Conservation (phyloP, 768 basidiomycete species). For the Infundibulicybe gibba region DNA sequence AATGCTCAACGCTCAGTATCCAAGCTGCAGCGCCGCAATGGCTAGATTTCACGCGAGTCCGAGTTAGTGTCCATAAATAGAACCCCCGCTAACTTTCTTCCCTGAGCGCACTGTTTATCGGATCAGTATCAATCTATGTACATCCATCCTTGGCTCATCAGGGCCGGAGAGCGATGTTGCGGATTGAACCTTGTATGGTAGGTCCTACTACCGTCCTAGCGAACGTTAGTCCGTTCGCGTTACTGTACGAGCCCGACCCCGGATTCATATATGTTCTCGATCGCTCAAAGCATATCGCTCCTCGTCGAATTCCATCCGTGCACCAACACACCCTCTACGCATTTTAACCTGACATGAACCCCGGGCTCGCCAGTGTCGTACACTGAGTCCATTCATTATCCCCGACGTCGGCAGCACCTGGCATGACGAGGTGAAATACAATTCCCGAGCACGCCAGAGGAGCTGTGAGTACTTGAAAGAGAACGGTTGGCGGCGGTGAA, state of each 20-base stretch:
- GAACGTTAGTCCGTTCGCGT: too few relatives aligned
- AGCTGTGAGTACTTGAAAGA: conserved; percentile 31
- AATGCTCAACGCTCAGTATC: too few relatives aligned
- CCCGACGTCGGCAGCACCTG: conserved; percentile 48
- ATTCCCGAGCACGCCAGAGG: conserved; percentile 29
- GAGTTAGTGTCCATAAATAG: too few relatives aligned
- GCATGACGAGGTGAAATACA: conserved; percentile 29
- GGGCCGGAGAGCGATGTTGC: too few relatives aligned
- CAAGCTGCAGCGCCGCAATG: too few relatives aligned
- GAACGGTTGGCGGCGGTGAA: conserved; percentile 26
- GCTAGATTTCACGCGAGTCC: too few relatives aligned
- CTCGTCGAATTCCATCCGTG: conserved; percentile 38
- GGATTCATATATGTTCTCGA: conserved; percentile 34
- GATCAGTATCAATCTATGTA: too few relatives aligned
- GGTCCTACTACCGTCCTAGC: too few relatives aligned
- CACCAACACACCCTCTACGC: conserved; percentile 45
- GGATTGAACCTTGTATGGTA: too few relatives aligned
- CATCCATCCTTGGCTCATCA: too few relatives aligned
- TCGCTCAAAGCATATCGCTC: conserved; percentile 13
- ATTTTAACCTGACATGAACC: conserved; percentile 38
- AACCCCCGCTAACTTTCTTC: too few relatives aligned
- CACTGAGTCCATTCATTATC: conserved; percentile 45
- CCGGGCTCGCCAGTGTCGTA: conserved; percentile 39
- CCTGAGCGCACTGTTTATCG: too few relatives aligned
- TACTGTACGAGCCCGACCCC: conserved; percentile 37